phyloP scores from a whole-genome alignment of 2,329 filamentous ascomycete genomes.

The Ascocoryne sarcoides region DNA sequence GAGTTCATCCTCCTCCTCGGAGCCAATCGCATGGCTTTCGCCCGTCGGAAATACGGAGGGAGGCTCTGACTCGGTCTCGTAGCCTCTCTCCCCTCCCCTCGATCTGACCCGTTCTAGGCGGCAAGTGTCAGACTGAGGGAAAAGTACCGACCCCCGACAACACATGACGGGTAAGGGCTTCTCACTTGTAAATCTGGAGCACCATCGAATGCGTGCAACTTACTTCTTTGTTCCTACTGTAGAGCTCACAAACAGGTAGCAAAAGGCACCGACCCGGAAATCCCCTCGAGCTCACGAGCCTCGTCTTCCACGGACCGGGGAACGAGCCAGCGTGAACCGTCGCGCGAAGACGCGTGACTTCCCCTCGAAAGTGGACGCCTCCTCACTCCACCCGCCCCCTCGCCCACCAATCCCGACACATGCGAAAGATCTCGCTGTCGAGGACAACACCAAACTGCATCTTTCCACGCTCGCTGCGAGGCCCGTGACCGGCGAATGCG shows the following conservation, averaged over 20 bases:
- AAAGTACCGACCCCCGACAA: not conserved
- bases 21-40: slow-evolving; percentile 9
- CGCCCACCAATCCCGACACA: not conserved
- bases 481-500: not conserved
- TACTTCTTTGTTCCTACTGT: too few relatives aligned
- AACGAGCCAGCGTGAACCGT: not conserved
- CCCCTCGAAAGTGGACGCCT: not conserved
- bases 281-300: not conserved
- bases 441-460: not conserved
- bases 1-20: slow-evolving; percentile 1
- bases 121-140: slow-evolving; percentile 11
- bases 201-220: not conserved
- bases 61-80: slow-evolving; percentile 7
- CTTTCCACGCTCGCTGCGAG: not conserved
- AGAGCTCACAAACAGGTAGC: too few relatives aligned
- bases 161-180: not conserved
- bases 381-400: not conserved
- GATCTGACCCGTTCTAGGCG: too few relatives aligned
- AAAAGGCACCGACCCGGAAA: too few relatives aligned
- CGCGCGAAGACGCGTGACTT: not conserved
- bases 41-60: not conserved
- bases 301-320: not conserved
- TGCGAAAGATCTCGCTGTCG: not conserved
- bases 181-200: not conserved
- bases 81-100: slow-evolving; percentile 5